Evolutionary conservation across 192 early-diverging fungal species (phyloP), one percentile per base, ranked within the genome.

Genomic region (Podila epigama): DNA sequence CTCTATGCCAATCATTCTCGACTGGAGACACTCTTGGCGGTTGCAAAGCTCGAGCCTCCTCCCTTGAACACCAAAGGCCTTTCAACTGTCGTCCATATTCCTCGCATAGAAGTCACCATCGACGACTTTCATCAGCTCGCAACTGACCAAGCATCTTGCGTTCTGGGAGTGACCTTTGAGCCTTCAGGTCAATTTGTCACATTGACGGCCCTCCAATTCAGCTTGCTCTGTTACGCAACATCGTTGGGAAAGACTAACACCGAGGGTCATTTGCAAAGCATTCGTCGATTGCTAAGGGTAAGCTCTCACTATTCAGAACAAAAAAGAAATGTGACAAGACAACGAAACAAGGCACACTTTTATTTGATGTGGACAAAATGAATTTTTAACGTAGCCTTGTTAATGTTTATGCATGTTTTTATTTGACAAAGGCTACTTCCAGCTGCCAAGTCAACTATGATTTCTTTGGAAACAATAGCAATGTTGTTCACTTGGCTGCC

Each of bases 401-500:
- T 20, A 32, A 16, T 33, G 44, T 33, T 15, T 4, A 10, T 11
- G 18, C n/a, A 16, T 20, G 18, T 48, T 48, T 48, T 20, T 48
- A 22, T 22, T 22, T 4, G 0, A 22, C 25, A 52, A 56, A 69
- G 68, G 60, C 2, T 5, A 33, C 13, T 25, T 31, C 58, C 27
- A n/a, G 34, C 12, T 48, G 51, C 5, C 29, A 55, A 12, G 27
- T 69, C 15, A 69, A 44, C 12, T 34, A 28, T 13, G 18, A 44
- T 7, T 29, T 20, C n/a, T 44, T 69, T 60, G 68, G 32, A 0
- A 22, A 62, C 13, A 35, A 18, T 29, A 69, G 52, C 32, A 69
- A 60, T 27, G 58, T 42, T 22, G 4, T 69, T 4, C 68, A 69
- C 31, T 39, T 69, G 10, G 68, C 68, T 16, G 68, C 68, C 3